A percentile compares a stretch with the other conserved stretches of the same genome.
Conservation (phyloP, 164 flowering plant species). For the Chimonanthus salicifolius region DNA sequence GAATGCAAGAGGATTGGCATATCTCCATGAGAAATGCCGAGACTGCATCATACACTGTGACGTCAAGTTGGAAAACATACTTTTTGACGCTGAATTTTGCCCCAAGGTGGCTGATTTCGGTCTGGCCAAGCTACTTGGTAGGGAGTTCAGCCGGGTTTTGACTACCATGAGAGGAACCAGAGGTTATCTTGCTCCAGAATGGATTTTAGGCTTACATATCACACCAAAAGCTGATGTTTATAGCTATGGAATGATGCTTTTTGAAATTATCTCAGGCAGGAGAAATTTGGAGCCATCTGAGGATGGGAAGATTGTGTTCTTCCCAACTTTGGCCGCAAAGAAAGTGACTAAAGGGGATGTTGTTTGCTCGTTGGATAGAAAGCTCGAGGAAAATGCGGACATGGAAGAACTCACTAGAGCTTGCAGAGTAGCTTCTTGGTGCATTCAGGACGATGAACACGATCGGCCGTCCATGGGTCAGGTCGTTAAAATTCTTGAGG, state of each 20-base stretch:
- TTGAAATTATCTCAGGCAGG: slow-evolving; percentile 31
- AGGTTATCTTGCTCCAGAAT: slow-evolving; percentile 45
- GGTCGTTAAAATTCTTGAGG: slow-evolving; percentile 38
- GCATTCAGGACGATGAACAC: slow-evolving; percentile 34
- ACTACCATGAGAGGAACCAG: slow-evolving; percentile 42
- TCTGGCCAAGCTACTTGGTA: slow-evolving; percentile 33
- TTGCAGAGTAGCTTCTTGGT: slow-evolving; percentile 36
- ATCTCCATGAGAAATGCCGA: slow-evolving; percentile 37
- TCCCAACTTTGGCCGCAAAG: slow-evolving; percentile 33
- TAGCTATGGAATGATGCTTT: slow-evolving; percentile 42
- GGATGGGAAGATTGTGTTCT: slow-evolving; percentile 20
- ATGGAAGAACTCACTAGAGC: slow-evolving; percentile 23
- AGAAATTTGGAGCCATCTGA: slow-evolving; percentile 25
- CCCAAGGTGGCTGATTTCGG: slow-evolving; percentile 43
- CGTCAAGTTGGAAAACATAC: slow-evolving; percentile 38
- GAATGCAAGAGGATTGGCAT: slow-evolving; percentile 25
- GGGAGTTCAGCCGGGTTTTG: slow-evolving; percentile 34
- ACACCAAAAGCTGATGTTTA: slow-evolving; percentile 41
- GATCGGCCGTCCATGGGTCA: slow-evolving; percentile 36
- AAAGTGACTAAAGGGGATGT: slow-evolving; percentile 15
- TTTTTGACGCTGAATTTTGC: slow-evolving; percentile 28
- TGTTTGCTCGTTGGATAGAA: slow-evolving; percentile 19
- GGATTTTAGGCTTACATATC: slow-evolving; percentile 35
- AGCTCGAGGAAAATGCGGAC: slow-evolving; percentile 25
- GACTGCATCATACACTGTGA: slow-evolving; percentile 42